Evolutionary conservation across 2,329 filamentous ascomycete genomes (phyloP).

Genomic region (Colletotrichum sp.): DNA sequence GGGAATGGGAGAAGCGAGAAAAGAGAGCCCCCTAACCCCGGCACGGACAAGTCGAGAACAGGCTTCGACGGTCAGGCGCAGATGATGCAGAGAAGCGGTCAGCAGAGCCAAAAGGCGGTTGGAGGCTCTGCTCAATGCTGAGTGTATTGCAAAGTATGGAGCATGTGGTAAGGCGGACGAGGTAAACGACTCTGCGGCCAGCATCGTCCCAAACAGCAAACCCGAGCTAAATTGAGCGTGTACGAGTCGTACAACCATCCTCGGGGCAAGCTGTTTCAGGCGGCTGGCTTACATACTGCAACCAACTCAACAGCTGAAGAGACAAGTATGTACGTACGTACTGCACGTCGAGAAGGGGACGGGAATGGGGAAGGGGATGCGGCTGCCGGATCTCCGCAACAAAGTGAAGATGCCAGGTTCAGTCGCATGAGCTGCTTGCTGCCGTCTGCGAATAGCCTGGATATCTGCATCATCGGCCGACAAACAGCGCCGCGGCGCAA

Average conservation of each 20-base stretch:
- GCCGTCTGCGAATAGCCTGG: neutral
- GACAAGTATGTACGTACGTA: neutral
- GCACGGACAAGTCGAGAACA: slow-evolving; percentile 2
- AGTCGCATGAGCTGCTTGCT: neutral
- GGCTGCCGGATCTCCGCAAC: neutral
- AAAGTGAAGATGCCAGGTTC: neutral
- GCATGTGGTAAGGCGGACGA: neutral
- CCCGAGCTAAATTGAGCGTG: neutral
- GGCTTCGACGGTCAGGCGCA: neutral
- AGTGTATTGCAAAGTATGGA: neutral
- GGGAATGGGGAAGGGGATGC: neutral
- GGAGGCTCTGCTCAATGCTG: neutral
- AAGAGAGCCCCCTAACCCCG: neutral
- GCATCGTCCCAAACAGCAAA: slow-evolving; percentile 14
- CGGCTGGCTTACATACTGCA: neutral
- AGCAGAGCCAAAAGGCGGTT: neutral
- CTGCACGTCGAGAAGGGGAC: neutral
- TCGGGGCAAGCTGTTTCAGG: slow-evolving; percentile 13
- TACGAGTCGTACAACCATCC: slow-evolving; percentile 3
- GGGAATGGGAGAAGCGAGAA: neutral
- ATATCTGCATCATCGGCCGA: neutral
- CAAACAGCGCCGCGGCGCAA: neutral
- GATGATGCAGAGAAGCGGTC: slow-evolving; percentile 7
- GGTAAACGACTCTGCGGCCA: neutral
- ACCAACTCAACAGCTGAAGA: neutral